phyloP scores from a whole-genome alignment of 2,329 filamentous ascomycete genomes.

The Diplodia intermedia region DNA sequence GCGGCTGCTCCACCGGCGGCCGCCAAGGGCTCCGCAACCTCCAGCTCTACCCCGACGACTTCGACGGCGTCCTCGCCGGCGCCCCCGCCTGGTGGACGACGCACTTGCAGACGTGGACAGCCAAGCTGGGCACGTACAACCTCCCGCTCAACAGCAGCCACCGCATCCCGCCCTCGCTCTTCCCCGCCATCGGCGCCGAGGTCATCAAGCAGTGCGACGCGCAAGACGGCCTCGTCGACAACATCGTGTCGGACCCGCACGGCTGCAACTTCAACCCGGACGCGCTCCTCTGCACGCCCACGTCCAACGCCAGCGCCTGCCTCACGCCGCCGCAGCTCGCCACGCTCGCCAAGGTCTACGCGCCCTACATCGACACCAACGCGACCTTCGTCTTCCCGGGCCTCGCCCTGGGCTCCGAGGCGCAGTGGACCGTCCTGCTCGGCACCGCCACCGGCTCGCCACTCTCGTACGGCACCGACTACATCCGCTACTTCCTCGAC shows the following conservation, averaged over 20 bases:
- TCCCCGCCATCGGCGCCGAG: conserved; percentile 25
- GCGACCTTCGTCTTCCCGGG: conserved; percentile 53
- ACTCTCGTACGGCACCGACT: conserved; percentile 48
- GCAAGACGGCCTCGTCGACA: conserved; percentile 27
- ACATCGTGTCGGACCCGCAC: conserved; percentile 24
- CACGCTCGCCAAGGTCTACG: conserved; percentile 34
- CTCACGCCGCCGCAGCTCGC: conserved; percentile 22
- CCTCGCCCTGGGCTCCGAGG: conserved; percentile 49
- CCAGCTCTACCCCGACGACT: conserved; percentile 62
- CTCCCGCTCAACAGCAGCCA: conserved; percentile 20
- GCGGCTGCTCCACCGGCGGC: conserved; percentile 67
- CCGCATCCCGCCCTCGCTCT: conserved; percentile 22
- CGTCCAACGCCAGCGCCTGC: conserved; percentile 17
- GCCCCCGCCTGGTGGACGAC: conserved; percentile 60
- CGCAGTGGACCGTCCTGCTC: conserved; percentile 39
- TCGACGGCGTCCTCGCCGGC: conserved; percentile 64
- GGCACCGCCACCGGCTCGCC: conserved; percentile 39
- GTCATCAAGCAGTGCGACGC: conserved; percentile 29
- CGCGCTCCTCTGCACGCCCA: conserved; percentile 20
- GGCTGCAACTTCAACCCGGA: conserved; percentile 28
- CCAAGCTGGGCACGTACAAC: conserved; percentile 48
- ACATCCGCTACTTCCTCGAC: conserved; percentile 53
- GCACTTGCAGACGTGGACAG: conserved; percentile 55
- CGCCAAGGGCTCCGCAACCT: conserved; percentile 64
- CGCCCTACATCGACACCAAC: conserved; percentile 51